phyloP scores from a whole-genome alignment of 106 monocot species.

The Dioscorea zingiberensis region DNA sequence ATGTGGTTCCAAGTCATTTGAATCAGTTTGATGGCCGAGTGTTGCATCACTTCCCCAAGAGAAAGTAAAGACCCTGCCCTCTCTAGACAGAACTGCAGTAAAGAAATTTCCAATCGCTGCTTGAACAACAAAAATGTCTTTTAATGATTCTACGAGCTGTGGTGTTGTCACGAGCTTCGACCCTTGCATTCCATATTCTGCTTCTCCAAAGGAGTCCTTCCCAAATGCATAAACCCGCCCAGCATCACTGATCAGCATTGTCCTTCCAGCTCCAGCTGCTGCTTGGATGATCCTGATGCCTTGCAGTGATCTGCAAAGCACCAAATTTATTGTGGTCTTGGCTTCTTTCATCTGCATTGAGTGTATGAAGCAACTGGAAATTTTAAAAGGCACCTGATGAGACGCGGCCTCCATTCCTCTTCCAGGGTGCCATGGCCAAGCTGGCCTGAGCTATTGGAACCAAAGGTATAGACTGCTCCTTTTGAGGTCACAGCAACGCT shows the following conservation, averaged over 20 bases:
- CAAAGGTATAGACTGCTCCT: slow-evolving; percentile 83
- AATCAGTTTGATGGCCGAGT: slow-evolving; percentile 87
- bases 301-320: slow-evolving; percentile 67
- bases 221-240: slow-evolving; percentile 91
- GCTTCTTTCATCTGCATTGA: slow-evolving; percentile 14
- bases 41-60: slow-evolving; percentile 87
- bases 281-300: slow-evolving; percentile 96
- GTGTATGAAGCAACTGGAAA: slow-evolving; percentile 19
- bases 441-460: slow-evolving; percentile 88
- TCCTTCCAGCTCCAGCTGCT: slow-evolving; percentile 80
- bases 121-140: slow-evolving; percentile 78
- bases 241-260: slow-evolving; percentile 93
- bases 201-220: slow-evolving; percentile 93
- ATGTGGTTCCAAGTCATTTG: slow-evolving; percentile 66
- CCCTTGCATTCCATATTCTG: slow-evolving; percentile 61
- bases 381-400: slow-evolving; percentile 66
- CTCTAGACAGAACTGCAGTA: slow-evolving; percentile 89
- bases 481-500: slow-evolving; percentile 81
- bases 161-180: slow-evolving; percentile 62
- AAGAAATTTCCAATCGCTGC: slow-evolving; percentile 97
- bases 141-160: slow-evolving; percentile 74
- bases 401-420: slow-evolving; percentile 87
- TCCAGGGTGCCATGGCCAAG: slow-evolving; percentile 91
- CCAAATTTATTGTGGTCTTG: slow-evolving; percentile 16
- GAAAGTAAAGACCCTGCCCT: slow-evolving; percentile 90